Evolutionary conservation across 1,284 basidiomycete genomes (phyloP), one percentile per base, ranked within the genome.

Genomic region (Ustilago lituana): DNA sequence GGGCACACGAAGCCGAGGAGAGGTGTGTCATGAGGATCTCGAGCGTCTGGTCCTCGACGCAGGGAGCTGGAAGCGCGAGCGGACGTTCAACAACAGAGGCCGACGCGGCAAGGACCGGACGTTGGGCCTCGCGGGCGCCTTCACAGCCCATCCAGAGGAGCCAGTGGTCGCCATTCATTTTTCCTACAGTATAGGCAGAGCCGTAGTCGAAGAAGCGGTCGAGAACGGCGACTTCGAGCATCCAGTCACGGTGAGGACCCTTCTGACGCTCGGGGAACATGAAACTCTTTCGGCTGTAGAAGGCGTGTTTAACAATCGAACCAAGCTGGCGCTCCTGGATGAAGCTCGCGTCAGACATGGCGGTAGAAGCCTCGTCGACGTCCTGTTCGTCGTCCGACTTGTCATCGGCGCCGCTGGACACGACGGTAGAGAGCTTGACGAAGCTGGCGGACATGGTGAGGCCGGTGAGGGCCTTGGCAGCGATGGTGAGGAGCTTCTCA

Each of bases 111-210:
- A 67, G 76, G 83, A 57, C 60, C 77, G 63, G 64, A 74, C 70
- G 24, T 66, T 78, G 37, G 65, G 63, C 41, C 67, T 76, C 35
- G 52, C 61, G 48, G 48, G 72, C 50, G 19, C 58, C 65, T 77
- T 74, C 66, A 74, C 44, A 62, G 38, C 52, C 80, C 82, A 65
- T 81, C 85, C 98, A 98, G 38, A 98, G 88, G 36, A 98, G 84
- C 96, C 96, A 99, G 84, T 99, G 95, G 84, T 98, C 94, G 49
- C 95, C 93, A 83, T 98, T 98, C 84, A 97, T 92, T 82, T 94
- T 95, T 58, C 96, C 96, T 56, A 98, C 90, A 12, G 93, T 96
- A 85, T 98, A 98, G 3, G 94, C 96, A 4, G 93, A 88, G 46
- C 94, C 94, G 32, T 82, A 73, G 31, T 84, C 82, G 63, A 99